Evolutionary conservation across 169 alveolate species (phyloP), one percentile per base, ranked within the genome.

Genomic region (Plasmodium relictum): DNA sequence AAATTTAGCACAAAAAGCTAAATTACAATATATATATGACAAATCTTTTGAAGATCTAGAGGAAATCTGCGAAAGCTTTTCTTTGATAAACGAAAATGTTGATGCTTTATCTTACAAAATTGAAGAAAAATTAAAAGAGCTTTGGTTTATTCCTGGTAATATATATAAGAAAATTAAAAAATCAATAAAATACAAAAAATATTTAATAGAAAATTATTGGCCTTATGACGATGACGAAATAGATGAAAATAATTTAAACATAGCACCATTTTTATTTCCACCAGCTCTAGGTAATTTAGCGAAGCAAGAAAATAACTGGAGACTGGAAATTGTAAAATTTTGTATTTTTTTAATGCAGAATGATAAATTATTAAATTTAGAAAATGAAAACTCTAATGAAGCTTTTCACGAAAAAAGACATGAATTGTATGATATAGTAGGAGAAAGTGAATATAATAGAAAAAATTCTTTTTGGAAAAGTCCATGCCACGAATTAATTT

Each of bases 121-220:
- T 24, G 94, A 93, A 68, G 74, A 88, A 54, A 72, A 80, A 22
- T 54, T 93, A 50, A 88, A 88, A 42, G 74, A 92, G 48, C 91
- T 92, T 48, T 93, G 96, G 96, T 73, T 90, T 62, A 94, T 92
- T 83, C 96, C 96, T 7, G 96, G 96, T 61, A 31, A 44, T 68
- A 63, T 91, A 22, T 94, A 90, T 59, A 69, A 89, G 14, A 85
- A 83, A 54, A 44, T 92, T 39, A 74, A 74, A 59, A 93, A 94
- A 31, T 50, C 93, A 56, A 91, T 94, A 44, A 70, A 88, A 50
- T 93, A 94, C 74, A 93, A 86, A 63, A 92, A 92, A 45, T 88
- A 91, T 42, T 90, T 94, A 71, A 93, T 90, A 68, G 88, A 89
- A 54, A 88, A 89, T 62, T 86, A 76, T 37, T 88, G 91, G 88